Evolutionary conservation across 2,329 filamentous ascomycete species (phyloP).

Genomic region (Pyrenophora graminea): DNA sequence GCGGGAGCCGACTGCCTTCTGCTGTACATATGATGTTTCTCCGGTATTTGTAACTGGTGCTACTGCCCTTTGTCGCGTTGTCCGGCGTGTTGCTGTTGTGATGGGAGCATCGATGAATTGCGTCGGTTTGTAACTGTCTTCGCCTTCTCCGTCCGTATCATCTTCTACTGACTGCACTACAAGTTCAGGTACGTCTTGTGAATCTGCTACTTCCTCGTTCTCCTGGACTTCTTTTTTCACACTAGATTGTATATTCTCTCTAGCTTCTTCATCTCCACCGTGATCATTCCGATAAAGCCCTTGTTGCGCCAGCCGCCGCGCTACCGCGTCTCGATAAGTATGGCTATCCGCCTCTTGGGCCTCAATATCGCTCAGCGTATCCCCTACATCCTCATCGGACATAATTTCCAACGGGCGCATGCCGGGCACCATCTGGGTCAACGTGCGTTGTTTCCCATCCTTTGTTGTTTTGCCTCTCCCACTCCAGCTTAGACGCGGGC

Average conservation of each 20-base stretch:
- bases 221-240: not conserved
- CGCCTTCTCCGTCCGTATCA: slow-evolving; percentile 12
- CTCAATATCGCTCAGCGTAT: slow-evolving; percentile 22
- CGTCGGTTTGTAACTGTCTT: slow-evolving; percentile 36
- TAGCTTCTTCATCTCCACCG: not conserved
- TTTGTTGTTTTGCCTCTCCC: slow-evolving; percentile 17
- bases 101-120: slow-evolving; percentile 31
- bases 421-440: slow-evolving; percentile 44
- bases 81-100: slow-evolving; percentile 14
- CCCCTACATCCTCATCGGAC: slow-evolving; percentile 28
- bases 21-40: not conserved
- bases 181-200: not conserved
- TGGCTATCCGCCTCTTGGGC: slow-evolving; percentile 18
- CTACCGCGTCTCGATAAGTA: slow-evolving; percentile 18
- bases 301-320: slow-evolving; percentile 23
- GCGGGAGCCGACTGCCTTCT: not conserved
- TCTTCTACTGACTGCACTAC: slow-evolving; percentile 14
- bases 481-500: slow-evolving; percentile 27
- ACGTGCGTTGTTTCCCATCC: slow-evolving; percentile 34
- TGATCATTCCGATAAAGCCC: slow-evolving; percentile 16
- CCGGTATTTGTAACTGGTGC: not conserved
- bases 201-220: not conserved
- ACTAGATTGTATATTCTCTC: not conserved
- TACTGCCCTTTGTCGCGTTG: slow-evolving; percentile 4
- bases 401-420: slow-evolving; percentile 21